These are phyloP conservation scores for Melocanna baccifera DNA, from an alignment of 176 grass and related monocot species.

Conservation along the genomic window DNA sequence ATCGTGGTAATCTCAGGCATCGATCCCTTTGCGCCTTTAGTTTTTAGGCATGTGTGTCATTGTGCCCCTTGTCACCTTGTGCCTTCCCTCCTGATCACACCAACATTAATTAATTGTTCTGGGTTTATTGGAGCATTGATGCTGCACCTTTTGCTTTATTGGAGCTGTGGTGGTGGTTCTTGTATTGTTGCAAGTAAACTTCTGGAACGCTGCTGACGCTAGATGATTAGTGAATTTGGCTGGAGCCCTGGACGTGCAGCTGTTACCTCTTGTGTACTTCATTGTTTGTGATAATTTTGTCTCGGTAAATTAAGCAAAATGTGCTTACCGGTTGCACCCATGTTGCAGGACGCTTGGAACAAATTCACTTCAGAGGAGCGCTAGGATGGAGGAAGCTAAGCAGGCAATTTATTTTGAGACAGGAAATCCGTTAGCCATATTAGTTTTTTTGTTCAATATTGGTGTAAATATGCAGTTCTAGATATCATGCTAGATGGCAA, in stretches of 20 bases:
- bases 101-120: neutral
- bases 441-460: slow-evolving; percentile 42
- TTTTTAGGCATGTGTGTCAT: neutral
- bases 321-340: neutral
- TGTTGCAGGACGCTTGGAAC: slow-evolving; percentile 72
- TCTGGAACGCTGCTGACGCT: neutral
- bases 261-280: neutral
- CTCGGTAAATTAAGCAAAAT: neutral
- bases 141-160: neutral
- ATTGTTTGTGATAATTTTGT: neutral
- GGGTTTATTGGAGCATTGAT: neutral
- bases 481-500: slow-evolving; percentile 3
- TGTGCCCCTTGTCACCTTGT: no score
- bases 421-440: slow-evolving; percentile 30
- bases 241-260: neutral
- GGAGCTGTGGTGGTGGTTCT: neutral
- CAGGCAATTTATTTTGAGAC: slow-evolving; percentile 1
- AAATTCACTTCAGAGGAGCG: slow-evolving; percentile 76
- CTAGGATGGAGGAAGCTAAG: slow-evolving; percentile 27
- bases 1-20: neutral
- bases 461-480: slow-evolving; percentile 47
- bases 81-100: neutral
- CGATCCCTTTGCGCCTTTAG: neutral
- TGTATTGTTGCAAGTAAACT: neutral
- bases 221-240: neutral